These are phyloP conservation scores for Chrysosporium keratinophilum DNA, from an alignment of 2,329 filamentous ascomycete species.

Conservation along the genomic window DNA sequence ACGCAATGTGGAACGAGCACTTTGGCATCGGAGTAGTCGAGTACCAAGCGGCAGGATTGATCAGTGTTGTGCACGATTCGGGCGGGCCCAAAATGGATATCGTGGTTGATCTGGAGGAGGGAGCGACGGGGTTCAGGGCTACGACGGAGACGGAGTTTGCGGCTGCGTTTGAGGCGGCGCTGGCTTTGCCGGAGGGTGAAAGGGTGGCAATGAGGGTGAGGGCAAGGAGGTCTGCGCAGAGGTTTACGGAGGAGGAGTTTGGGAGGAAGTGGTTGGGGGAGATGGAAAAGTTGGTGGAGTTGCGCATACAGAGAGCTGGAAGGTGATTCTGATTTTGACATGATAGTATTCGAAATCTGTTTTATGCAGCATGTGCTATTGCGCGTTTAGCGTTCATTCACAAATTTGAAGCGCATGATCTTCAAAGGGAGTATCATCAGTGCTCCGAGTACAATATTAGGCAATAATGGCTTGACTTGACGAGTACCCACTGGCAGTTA, in stretches of 20 bases:
- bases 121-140: constrained; percentile 79
- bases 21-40: constrained; percentile 98
- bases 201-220: constrained; percentile 63
- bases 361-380: not conserved
- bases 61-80: constrained; percentile 85
- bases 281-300: constrained; percentile 58
- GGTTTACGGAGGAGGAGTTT: constrained; percentile 86
- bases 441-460: no score
- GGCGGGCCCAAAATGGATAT: constrained; percentile 92
- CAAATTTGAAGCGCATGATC: no score
- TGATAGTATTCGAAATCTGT: not conserved
- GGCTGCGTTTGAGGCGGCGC: constrained; percentile 63
- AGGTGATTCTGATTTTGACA: not conserved
- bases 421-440: no score
- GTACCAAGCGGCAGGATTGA: constrained; percentile 89
- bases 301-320: constrained; percentile 24
- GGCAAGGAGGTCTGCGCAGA: constrained; percentile 64
- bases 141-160: constrained; percentile 71
- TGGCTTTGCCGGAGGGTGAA: constrained; percentile 52
- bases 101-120: constrained; percentile 66
- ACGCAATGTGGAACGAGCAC: constrained; percentile 99
- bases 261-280: constrained; percentile 64
- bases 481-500: no score
- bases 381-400: not conserved
- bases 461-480: no score